Conservation (phyloP, 148 eudicot species). For the Suaeda aralocaspica region DNA sequence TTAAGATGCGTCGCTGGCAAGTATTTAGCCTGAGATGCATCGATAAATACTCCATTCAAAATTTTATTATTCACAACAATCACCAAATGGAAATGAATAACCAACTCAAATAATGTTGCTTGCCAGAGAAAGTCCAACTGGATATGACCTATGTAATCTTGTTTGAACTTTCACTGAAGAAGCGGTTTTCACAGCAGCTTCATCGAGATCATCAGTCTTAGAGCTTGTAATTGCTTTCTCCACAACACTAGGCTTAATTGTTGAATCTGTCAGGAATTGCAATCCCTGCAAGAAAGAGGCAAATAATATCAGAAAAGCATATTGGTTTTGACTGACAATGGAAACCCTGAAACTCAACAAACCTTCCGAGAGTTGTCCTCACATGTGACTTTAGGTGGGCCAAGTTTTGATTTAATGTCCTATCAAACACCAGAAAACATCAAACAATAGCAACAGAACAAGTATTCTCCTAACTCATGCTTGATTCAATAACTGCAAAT, state of each 20-base stretch:
- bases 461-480: not conserved
- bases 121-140: conserved; percentile 62
- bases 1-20: conserved; percentile 4
- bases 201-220: conserved; percentile 26
- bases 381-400: conserved; percentile 37
- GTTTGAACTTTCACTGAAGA: conserved; percentile 43
- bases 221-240: conserved; percentile 34
- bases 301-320: conserved; percentile 21
- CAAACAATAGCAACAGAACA: conserved; percentile 4
- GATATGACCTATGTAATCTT: conserved; percentile 65
- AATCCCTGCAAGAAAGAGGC: conserved; percentile 52
- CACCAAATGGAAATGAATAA: not conserved
- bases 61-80: conserved; percentile 9
- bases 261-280: conserved; percentile 54
- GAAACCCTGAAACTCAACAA: conserved; percentile 12
- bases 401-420: conserved; percentile 55
- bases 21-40: conserved; percentile 12
- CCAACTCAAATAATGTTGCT: conserved; percentile 38
- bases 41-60: not conserved
- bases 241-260: conserved; percentile 28
- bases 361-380: conserved; percentile 63
- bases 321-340: not conserved
- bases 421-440: conserved; percentile 24
- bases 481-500: not conserved
- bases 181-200: conserved; percentile 29